Conservation (phyloP, 768 basidiomycete genomes). For the Imleria badia region DNA sequence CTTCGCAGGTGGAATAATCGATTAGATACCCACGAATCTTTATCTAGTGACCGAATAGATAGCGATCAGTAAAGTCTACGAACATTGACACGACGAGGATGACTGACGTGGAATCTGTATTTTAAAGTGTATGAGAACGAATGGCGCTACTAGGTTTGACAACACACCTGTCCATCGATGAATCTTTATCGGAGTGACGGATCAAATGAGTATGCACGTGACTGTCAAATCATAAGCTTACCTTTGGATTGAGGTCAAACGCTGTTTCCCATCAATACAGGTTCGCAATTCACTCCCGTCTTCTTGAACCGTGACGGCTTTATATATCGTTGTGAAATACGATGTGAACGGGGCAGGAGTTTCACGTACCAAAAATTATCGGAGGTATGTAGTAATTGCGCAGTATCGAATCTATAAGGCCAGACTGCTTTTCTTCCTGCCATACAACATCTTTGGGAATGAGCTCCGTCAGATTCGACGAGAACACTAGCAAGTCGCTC, state of each 20-base stretch:
- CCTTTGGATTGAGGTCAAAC: constrained; percentile 65
- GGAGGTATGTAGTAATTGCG: constrained; percentile 68
- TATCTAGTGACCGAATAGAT: constrained; percentile 27
- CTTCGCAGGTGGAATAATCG: not conserved
- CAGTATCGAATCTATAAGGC: constrained; percentile 63
- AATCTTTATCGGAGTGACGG: constrained; percentile 39
- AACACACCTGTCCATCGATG: constrained; percentile 53
- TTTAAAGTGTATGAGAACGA: constrained; percentile 4
- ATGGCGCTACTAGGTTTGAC: not conserved
- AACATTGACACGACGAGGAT: not conserved
- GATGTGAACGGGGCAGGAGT: not conserved
- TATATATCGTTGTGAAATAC: not conserved
- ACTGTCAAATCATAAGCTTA: constrained; percentile 21
- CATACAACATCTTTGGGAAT: constrained; percentile 56
- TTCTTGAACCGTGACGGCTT: constrained; percentile 40
- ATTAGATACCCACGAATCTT: constrained; percentile 36
- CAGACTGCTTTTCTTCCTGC: constrained; percentile 58
- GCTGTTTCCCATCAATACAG: constrained; percentile 75
- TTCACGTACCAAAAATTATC: constrained; percentile 56
- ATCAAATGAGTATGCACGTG: not conserved
- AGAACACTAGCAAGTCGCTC: not conserved
- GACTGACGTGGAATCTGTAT: constrained; percentile 45
- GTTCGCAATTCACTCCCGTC: constrained; percentile 46
- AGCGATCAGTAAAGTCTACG: constrained; percentile 6
- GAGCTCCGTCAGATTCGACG: not conserved